These are phyloP conservation scores for Carex arenaria DNA, from an alignment of 202 grass and related monocot species.

Conservation along the genomic window DNA sequence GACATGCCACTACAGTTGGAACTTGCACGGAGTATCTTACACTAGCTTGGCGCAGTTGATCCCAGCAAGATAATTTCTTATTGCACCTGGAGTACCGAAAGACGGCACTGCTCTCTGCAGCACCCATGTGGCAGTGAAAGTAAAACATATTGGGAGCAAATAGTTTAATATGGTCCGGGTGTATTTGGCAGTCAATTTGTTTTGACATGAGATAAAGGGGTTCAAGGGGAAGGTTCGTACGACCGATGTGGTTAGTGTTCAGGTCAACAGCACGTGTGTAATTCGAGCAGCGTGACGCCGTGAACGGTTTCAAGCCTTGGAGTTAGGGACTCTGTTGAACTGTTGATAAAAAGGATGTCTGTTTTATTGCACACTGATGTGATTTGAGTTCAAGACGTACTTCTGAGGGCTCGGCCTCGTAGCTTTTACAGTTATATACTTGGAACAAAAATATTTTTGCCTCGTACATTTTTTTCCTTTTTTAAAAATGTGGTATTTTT, in stretches of 20 bases:
- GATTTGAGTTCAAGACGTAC: not conserved
- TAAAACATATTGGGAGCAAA: not conserved
- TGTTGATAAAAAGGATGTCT: not conserved
- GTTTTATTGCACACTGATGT: not conserved
- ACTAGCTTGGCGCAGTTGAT: not conserved
- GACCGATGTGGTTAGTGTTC: not conserved
- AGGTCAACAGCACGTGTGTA: constrained; percentile 19
- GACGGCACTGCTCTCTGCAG: not conserved
- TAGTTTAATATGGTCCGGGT: not conserved
- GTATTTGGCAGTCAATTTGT: not conserved
- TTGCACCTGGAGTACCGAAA: not conserved
- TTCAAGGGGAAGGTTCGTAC: constrained; percentile 6
- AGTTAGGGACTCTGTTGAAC: not conserved
- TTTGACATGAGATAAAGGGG: not conserved
- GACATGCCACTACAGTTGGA: not conserved
- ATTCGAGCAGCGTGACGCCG: constrained; percentile 12
- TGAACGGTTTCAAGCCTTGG: not conserved
- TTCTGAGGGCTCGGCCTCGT: not conserved
- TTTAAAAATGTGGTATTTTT: not conserved
- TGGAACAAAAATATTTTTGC: not conserved
- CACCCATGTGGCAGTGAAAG: not conserved
- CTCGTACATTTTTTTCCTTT: not conserved
- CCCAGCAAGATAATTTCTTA: not conserved
- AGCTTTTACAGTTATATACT: not conserved
- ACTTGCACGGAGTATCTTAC: constrained; percentile 16